Evolutionary conservation across 2,329 filamentous ascomycete species (phyloP).

Genomic region (Claviceps pusilla): DNA sequence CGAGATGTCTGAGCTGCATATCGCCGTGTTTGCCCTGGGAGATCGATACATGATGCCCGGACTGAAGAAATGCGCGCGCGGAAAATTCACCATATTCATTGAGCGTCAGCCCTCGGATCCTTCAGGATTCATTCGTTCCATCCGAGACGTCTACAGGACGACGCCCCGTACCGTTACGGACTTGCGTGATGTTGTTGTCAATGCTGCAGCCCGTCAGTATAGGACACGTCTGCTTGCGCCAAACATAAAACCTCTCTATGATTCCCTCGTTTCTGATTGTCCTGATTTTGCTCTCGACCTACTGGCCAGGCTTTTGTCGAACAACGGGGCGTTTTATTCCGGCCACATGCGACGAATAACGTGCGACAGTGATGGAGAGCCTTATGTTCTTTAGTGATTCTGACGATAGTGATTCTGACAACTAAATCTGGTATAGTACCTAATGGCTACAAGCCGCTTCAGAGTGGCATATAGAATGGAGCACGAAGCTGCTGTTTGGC

Average conservation of each 20-base stretch:
- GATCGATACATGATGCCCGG: not conserved
- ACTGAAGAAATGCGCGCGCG: not conserved
- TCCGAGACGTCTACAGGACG: not conserved
- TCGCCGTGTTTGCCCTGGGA: not conserved
- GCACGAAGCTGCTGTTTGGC: too few relatives aligned
- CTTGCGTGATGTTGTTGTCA: too few relatives aligned
- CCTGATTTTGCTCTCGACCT: not conserved
- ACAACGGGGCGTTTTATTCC: too few relatives aligned
- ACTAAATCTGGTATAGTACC: too few relatives aligned
- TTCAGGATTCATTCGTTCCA: not conserved
- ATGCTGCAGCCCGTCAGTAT: not conserved
- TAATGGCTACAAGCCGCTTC: too few relatives aligned
- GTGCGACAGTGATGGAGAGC: too few relatives aligned
- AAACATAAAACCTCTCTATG: not conserved
- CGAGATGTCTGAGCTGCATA: not conserved
- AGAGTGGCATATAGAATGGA: too few relatives aligned
- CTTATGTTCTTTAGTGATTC: too few relatives aligned
- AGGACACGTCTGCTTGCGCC: not conserved
- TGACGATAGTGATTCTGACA: too few relatives aligned
- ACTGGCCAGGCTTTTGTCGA: not conserved
- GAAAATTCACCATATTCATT: not conserved
- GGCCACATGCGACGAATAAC: too few relatives aligned
- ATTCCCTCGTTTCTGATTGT: not conserved
- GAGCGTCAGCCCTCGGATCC: rapidly evolving
- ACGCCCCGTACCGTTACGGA: not conserved